A percentile compares a stretch with the other conserved stretches of the same genome.
Conservation (phyloP, 768 basidiomycete genomes). For the Erythrobasidium yunnanense region DNA sequence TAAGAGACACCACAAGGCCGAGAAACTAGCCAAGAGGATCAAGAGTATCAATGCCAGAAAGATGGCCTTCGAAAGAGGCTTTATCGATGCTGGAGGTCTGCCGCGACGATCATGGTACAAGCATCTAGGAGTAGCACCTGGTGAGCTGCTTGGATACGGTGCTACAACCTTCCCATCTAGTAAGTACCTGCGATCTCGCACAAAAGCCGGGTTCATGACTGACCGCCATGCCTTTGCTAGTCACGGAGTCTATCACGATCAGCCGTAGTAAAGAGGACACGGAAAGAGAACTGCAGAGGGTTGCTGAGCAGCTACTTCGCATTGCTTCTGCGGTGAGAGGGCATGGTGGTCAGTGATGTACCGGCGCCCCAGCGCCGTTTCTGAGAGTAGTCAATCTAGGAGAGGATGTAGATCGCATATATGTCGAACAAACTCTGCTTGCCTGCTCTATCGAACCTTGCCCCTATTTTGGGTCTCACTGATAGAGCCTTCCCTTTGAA, state of each 20-base stretch:
- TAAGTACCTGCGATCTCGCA: not conserved
- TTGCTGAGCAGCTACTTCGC: slow-evolving; percentile 6
- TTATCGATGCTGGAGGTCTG: slow-evolving; percentile 66
- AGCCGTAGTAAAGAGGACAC: slow-evolving; percentile 58
- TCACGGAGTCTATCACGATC: slow-evolving; percentile 63
- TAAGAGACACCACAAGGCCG: not conserved
- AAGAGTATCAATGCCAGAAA: slow-evolving; percentile 49
- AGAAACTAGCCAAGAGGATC: slow-evolving; percentile 37
- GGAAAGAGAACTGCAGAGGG: slow-evolving; percentile 47
- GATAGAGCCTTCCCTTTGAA: no score
- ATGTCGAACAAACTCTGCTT: no score
- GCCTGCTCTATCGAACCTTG: no score
- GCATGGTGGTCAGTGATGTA: not conserved
- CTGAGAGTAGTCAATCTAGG: no score
- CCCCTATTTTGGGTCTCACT: no score
- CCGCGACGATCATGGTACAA: slow-evolving; percentile 71
- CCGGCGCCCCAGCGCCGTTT: no score
- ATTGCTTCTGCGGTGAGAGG: slow-evolving; percentile 1
- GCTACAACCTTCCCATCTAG: slow-evolving; percentile 66
- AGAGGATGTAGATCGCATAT: no score
- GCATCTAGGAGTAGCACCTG: slow-evolving; percentile 75
- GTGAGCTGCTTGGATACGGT: slow-evolving; percentile 46
- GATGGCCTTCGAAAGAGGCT: slow-evolving; percentile 48
- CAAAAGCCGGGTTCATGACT: not conserved
- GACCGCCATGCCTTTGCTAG: slow-evolving; percentile 28